These are phyloP conservation scores for Lachancea lanzarotensis DNA, from an alignment of 805 yeast species.

Conservation along the genomic window DNA sequence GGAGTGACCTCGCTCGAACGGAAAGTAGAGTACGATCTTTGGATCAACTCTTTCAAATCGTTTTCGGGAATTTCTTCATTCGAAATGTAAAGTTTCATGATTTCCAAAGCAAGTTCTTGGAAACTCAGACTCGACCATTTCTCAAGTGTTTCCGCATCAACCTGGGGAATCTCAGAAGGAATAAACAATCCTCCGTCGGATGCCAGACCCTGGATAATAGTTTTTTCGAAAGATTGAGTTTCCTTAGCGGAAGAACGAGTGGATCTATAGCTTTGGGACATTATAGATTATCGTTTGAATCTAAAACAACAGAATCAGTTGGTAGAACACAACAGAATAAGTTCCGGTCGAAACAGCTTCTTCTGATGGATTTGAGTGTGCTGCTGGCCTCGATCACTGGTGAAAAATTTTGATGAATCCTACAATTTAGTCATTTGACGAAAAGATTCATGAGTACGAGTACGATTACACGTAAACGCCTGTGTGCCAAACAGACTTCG, in stretches of 20 bases:
- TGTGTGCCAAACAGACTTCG: neutral
- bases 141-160: constrained; percentile 45
- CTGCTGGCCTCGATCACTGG: neutral
- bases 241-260: constrained; percentile 57
- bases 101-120: constrained; percentile 80
- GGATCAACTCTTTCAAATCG: constrained; percentile 58
- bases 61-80: constrained; percentile 63
- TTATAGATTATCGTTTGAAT: no score
- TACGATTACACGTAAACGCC: neutral
- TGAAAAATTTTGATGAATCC: constrained; percentile 8
- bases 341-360: neutral
- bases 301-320: no score
- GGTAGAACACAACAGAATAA: neutral
- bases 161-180: constrained; percentile 73
- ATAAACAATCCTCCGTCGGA: constrained; percentile 94
- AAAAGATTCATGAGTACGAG: constrained; percentile 1
- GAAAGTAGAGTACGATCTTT: constrained; percentile 82
- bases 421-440: neutral
- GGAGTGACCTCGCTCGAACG: constrained; percentile 89
- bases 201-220: constrained; percentile 85
- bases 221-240: constrained; percentile 66
- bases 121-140: constrained; percentile 73
- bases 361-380: no score
- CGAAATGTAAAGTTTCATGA: constrained; percentile 72
- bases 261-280: constrained; percentile 65